Evolutionary conservation across 2,329 filamentous ascomycete genomes (phyloP).

Genomic region (Laburnicola sp.): DNA sequence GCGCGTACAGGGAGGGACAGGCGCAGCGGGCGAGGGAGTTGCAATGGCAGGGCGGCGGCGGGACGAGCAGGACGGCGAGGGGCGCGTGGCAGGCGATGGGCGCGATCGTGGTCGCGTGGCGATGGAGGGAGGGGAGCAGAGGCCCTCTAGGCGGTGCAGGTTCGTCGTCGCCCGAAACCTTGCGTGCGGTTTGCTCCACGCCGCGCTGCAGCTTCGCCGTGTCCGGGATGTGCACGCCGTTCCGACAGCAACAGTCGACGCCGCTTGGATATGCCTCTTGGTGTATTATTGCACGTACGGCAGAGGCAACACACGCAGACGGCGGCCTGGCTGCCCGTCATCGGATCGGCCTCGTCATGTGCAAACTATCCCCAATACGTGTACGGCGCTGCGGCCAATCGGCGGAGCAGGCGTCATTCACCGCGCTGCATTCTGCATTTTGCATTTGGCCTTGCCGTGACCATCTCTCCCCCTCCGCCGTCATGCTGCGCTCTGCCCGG

Average conservation of each 20-base stretch:
- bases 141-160: background rate
- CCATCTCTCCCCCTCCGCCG: constrained; percentile 13
- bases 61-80: background rate
- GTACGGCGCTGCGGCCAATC: constrained; percentile 1
- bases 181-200: background rate
- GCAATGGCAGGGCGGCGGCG: background rate
- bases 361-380: background rate
- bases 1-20: background rate
- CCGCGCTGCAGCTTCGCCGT: background rate
- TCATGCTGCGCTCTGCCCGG: constrained; percentile 44
- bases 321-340: background rate
- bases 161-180: constrained; percentile 1
- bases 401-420: constrained; percentile 10
- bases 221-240: background rate
- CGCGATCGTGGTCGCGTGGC: constrained; percentile 6
- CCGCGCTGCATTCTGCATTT: background rate
- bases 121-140: constrained; percentile 2
- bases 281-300: background rate
- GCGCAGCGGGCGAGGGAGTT: constrained; percentile 11
- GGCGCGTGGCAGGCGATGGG: background rate
- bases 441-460: constrained; percentile 15
- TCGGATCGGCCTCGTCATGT: background rate
- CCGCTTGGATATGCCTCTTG: too few relatives aligned
- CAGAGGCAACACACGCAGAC: constrained; percentile 1
- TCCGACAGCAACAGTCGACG: background rate